phyloP scores from a whole-genome alignment of 2,329 filamentous ascomycete genomes.

The Corniculantispora saksenae region DNA sequence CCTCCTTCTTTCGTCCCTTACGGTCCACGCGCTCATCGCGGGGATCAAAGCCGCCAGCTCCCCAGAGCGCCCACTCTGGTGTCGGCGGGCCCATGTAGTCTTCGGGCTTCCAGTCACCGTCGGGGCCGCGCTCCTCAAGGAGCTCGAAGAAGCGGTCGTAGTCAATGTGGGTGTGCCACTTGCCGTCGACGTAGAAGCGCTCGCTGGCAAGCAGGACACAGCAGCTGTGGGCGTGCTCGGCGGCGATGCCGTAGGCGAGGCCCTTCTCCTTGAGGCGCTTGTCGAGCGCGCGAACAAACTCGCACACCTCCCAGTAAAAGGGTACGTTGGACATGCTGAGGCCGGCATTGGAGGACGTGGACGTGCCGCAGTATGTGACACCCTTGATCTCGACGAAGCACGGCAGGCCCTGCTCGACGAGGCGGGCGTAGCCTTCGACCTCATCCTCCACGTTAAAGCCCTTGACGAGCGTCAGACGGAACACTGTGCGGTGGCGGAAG shows the following conservation, averaged over 20 bases:
- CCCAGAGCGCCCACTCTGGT: constrained; percentile 93
- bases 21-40: constrained; percentile 83
- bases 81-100: constrained; percentile 87
- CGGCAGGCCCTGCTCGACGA: constrained; percentile 82
- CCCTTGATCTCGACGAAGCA: constrained; percentile 96
- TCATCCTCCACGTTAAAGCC: constrained; percentile 98
- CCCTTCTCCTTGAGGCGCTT: constrained; percentile 67
- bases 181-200: constrained; percentile 73
- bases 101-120: constrained; percentile 77
- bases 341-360: constrained; percentile 78
- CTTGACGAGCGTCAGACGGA: constrained; percentile 92
- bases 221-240: constrained; percentile 93
- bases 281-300: constrained; percentile 78
- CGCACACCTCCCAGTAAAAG: constrained; percentile 86
- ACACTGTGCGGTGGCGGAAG: constrained; percentile 87
- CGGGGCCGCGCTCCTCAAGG: constrained; percentile 66
- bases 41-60: constrained; percentile 91
- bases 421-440: constrained; percentile 82
- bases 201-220: constrained; percentile 84
- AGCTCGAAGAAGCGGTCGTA: constrained; percentile 86
- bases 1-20: constrained; percentile 71
- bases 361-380: constrained; percentile 94
- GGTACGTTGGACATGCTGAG: constrained; percentile 97
- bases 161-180: constrained; percentile 91
- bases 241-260: constrained; percentile 84